Evolutionary conservation across 2,329 filamentous ascomycete genomes (phyloP).

Genomic region (Fusarium poae): DNA sequence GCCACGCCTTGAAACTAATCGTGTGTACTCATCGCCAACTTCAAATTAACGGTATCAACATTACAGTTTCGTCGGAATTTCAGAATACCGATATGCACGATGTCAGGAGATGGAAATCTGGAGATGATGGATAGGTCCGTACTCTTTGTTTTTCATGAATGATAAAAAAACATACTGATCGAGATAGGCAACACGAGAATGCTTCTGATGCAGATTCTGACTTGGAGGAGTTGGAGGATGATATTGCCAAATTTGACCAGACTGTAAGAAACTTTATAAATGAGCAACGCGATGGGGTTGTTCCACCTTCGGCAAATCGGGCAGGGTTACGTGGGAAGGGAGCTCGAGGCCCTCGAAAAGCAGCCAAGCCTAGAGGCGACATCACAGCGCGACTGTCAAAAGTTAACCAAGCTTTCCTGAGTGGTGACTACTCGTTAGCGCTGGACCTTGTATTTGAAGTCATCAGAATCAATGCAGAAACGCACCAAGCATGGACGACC

Average conservation of each 20-base stretch:
- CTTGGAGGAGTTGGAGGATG: constrained; percentile 59
- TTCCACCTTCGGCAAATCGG: constrained; percentile 34
- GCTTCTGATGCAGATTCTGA: constrained; percentile 61
- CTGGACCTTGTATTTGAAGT: constrained; percentile 71
- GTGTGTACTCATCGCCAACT: background rate
- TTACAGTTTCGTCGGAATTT: background rate
- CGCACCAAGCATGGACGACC: constrained; percentile 73
- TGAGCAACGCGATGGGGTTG: constrained; percentile 52
- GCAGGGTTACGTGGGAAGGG: constrained; percentile 49
- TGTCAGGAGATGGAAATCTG: background rate
- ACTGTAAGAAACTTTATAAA: constrained; percentile 58
- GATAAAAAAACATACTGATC: constrained; percentile 10
- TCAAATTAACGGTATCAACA: background rate
- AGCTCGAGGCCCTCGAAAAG: constrained; percentile 66
- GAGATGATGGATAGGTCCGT: constrained; percentile 20
- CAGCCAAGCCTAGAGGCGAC: constrained; percentile 76
- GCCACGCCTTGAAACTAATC: constrained; percentile 13
- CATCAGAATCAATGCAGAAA: constrained; percentile 76
- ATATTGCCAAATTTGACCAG: constrained; percentile 60
- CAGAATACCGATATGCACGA: background rate
- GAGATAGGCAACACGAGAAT: constrained; percentile 34
- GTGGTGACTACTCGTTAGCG: constrained; percentile 70
- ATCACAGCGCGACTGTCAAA: constrained; percentile 76
- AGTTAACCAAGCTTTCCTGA: constrained; percentile 77
- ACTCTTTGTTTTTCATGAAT: background rate